Evolutionary conservation across 495 filamentous ascomycete species (phyloP).

Genomic region (Aspergillus bertholletiae): DNA sequence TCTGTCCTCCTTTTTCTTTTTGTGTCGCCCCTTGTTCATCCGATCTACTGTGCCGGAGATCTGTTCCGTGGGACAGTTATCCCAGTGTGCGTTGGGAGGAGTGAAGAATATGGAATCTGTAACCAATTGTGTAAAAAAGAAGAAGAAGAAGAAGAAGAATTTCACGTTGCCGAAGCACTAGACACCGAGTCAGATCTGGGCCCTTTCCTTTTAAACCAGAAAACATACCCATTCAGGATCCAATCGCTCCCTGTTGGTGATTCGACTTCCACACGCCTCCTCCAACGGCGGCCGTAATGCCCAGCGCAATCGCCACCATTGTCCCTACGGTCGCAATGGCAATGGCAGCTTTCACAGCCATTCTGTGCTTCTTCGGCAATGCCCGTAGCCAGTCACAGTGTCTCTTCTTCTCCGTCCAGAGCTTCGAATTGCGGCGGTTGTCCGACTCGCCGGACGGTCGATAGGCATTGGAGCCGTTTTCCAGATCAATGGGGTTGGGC

Average conservation of each 20-base stretch:
- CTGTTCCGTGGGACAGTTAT: too few relatives aligned
- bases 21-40: too few relatives aligned
- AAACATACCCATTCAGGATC: conserved; percentile 11
- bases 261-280: conserved; percentile 52
- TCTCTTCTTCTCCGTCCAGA: conserved; percentile 39
- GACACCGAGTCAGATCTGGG: too few relatives aligned
- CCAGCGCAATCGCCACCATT: conserved; percentile 59
- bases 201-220: too few relatives aligned
- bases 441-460: conserved; percentile 1
- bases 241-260: conserved; percentile 23
- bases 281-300: conserved; percentile 58
- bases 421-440: conserved; percentile 30
- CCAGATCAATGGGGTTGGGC: conserved; percentile 30
- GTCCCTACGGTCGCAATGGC: conserved; percentile 54
- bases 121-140: too few relatives aligned
- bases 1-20: too few relatives aligned
- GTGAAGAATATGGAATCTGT: too few relatives aligned
- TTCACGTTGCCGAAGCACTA: too few relatives aligned
- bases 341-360: conserved; percentile 50
- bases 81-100: too few relatives aligned
- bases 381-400: conserved; percentile 30
- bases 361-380: conserved; percentile 47
- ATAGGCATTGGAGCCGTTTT: conserved; percentile 7
- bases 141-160: too few relatives aligned
- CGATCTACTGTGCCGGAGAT: too few relatives aligned